These are phyloP conservation scores for Talaromyces rugulosus DNA, from an alignment of 2,329 filamentous ascomycete genomes.

Conservation along the genomic window DNA sequence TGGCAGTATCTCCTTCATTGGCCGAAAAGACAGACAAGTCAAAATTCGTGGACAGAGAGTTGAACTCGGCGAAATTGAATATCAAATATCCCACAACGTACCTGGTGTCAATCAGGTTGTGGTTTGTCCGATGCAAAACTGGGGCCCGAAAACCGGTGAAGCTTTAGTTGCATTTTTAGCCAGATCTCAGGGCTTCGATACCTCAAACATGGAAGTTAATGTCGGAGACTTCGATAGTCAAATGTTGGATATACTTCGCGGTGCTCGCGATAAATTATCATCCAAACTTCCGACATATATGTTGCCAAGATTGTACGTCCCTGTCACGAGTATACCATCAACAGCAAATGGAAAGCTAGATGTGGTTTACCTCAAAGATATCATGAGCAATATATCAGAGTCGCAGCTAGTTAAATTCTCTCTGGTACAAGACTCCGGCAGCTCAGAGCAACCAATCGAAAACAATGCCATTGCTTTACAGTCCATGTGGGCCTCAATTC, in stretches of 20 bases:
- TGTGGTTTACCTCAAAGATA: too few species aligned
- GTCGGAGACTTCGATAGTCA: background rate
- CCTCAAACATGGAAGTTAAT: too few species aligned
- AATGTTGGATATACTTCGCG: background rate
- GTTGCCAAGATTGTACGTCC: background rate
- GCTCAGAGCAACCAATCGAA: background rate
- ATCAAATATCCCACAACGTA: background rate
- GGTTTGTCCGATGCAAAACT: constrained; percentile 23
- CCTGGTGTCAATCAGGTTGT: constrained; percentile 27
- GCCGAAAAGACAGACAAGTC: constrained; percentile 35
- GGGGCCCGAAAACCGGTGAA: background rate
- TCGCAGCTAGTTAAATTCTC: background rate
- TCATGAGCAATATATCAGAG: background rate
- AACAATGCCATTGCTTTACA: background rate
- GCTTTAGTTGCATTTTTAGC: too few species aligned
- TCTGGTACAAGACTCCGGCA: background rate
- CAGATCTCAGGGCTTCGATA: too few species aligned
- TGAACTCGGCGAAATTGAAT: constrained; percentile 39
- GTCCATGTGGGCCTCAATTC: background rate
- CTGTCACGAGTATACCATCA: background rate
- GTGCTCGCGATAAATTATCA: background rate
- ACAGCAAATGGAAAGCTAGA: too few species aligned
- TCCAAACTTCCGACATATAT: background rate
- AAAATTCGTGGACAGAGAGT: constrained; percentile 40
- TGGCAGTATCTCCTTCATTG: constrained; percentile 30